These are phyloP conservation scores for Breviolum minutum DNA, from an alignment of 73 alveolate genomes.

Conservation along the genomic window DNA sequence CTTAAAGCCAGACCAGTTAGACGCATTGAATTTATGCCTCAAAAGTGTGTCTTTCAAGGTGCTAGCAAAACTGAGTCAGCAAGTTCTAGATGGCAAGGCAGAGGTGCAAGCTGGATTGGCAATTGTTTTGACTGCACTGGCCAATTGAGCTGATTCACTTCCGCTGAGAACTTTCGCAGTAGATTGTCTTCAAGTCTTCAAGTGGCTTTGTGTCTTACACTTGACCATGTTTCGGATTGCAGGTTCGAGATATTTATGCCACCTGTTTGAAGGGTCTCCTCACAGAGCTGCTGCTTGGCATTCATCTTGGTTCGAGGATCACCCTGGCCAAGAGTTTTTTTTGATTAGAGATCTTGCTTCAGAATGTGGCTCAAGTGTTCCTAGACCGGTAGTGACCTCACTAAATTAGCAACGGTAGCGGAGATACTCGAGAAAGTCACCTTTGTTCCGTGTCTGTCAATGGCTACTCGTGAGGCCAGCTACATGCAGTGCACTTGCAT, in stretches of 20 bases:
- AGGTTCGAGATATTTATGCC: slow-evolving; percentile 95
- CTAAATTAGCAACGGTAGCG: background rate
- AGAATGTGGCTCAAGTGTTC: background rate
- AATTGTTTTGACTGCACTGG: background rate
- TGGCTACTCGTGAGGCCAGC: slow-evolving; percentile 85
- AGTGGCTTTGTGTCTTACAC: background rate
- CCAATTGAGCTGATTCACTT: too few relatives aligned
- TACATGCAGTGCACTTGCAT: slow-evolving; percentile 83
- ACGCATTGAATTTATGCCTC: background rate
- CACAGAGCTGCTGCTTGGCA: slow-evolving; percentile 67
- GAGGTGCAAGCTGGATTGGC: slow-evolving; percentile 65
- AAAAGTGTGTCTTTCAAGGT: background rate
- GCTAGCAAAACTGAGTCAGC: slow-evolving; percentile 93
- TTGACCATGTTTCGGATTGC: background rate
- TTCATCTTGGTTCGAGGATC: too few relatives aligned
- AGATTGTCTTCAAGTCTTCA: too few relatives aligned
- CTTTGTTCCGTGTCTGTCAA: too few relatives aligned
- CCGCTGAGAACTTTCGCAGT: too few relatives aligned
- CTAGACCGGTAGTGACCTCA: background rate
- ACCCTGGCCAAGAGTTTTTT: too few relatives aligned
- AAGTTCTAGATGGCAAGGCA: slow-evolving; percentile 89
- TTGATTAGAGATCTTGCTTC: background rate
- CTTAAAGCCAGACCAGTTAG: too few relatives aligned
- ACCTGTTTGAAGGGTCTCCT: slow-evolving; percentile 94
- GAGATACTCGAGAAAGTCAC: too few relatives aligned